Evolutionary conservation across 2,329 filamentous ascomycete species (phyloP).

Genomic region (Nemania sp.): DNA sequence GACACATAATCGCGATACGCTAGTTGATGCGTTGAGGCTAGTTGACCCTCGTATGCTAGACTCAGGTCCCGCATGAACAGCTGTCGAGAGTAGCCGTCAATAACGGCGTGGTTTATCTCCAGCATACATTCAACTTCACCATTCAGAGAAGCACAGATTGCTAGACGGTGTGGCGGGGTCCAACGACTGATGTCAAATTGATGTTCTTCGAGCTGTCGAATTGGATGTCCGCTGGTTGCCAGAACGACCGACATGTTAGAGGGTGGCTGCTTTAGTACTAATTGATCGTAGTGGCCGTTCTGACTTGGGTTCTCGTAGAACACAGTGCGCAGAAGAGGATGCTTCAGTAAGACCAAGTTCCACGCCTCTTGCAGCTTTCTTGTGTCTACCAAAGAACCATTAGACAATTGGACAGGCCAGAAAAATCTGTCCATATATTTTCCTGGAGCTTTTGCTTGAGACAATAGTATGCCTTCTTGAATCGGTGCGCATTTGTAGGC

Average conservation of each 20-base stretch:
- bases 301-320: constrained; percentile 5
- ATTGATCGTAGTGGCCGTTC: constrained; percentile 7
- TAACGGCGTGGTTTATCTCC: constrained; percentile 11
- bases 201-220: not conserved
- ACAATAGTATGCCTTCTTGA: constrained; percentile 11
- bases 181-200: constrained; percentile 1
- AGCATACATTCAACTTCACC: constrained; percentile 9
- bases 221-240: not conserved
- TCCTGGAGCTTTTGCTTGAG: constrained; percentile 3
- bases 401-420: not conserved
- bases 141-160: constrained; percentile 3
- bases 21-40: not conserved
- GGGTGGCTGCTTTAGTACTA: constrained; percentile 6
- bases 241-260: not conserved
- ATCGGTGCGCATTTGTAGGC: constrained; percentile 11
- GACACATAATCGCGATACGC: constrained; percentile 5
- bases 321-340: constrained; percentile 13
- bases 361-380: constrained; percentile 5
- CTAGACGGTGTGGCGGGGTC: constrained; percentile 8
- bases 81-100: constrained; percentile 8
- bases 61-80: constrained; percentile 10
- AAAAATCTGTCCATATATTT: constrained; percentile 9
- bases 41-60: constrained; percentile 6
- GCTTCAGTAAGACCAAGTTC: constrained; percentile 10
- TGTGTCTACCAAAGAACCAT: not conserved